Percentiles rank a stretch among this genome's conserved stretches.
Conservation (phyloP, 805 yeast genomes). For the Saturnispora bothae region DNA sequence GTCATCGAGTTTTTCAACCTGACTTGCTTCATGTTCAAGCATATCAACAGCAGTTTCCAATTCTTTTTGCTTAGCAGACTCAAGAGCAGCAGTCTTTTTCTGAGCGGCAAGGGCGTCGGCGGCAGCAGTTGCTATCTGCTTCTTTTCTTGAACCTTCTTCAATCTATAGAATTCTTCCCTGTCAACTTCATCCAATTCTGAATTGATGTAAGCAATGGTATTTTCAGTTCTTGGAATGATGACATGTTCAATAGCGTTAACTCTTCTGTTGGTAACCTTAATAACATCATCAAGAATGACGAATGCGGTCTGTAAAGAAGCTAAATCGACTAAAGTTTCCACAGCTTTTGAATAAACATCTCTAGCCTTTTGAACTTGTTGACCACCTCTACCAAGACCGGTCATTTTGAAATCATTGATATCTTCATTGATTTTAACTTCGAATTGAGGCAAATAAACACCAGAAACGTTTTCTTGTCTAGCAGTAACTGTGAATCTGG, state of each 20-base stretch:
- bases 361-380: conserved; percentile 92
- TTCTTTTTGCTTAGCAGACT: neutral
- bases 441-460: conserved; percentile 88
- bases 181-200: conserved; percentile 94
- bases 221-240: conserved; percentile 96
- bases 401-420: conserved; percentile 93
- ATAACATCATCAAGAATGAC: conserved; percentile 95
- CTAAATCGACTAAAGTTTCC: conserved; percentile 92
- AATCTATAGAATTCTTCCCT: conserved; percentile 96
- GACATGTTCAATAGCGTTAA: conserved; percentile 96
- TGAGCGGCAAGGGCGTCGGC: conserved; percentile 42
- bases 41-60: conserved; percentile 14
- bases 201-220: conserved; percentile 82
- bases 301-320: conserved; percentile 93
- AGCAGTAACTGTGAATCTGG: conserved; percentile 83
- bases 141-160: conserved; percentile 93
- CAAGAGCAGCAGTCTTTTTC: conserved; percentile 13
- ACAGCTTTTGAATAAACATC: conserved; percentile 89
- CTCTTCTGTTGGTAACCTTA: conserved; percentile 96
- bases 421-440: conserved; percentile 68
- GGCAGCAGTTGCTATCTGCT: conserved; percentile 66
- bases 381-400: conserved; percentile 97
- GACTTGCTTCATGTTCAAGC: neutral
- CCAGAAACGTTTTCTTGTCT: conserved; percentile 95
- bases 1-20: conserved; percentile 10